Evolutionary conservation across 2,329 filamentous ascomycete genomes (phyloP).

Genomic region (Chrysoporthe deuterocubensis): DNA sequence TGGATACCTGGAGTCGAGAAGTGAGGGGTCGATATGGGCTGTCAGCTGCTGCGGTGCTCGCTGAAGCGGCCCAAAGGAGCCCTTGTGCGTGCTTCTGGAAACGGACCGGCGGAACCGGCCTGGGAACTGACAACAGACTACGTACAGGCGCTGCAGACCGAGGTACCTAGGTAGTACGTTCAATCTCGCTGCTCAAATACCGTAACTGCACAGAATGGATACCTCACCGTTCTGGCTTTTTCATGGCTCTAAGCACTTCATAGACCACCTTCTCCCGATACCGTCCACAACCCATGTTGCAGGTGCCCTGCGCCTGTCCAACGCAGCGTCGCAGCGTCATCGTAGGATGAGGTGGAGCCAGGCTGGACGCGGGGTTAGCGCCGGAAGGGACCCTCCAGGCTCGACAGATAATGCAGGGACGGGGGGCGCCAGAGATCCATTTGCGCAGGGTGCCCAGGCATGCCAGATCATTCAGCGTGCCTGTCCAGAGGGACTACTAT

Average conservation of each 20-base stretch:
- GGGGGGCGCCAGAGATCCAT: neutral
- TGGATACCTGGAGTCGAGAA: neutral
- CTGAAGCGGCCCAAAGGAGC: neutral
- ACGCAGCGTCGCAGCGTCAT: neutral
- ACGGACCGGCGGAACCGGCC: neutral
- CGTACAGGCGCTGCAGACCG: neutral
- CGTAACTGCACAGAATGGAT: neutral
- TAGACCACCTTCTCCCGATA: too few relatives aligned
- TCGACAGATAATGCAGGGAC: neutral
- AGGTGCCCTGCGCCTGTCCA: too few relatives aligned
- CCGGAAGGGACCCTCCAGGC: neutral
- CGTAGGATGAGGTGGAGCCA: neutral
- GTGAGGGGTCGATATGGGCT: neutral
- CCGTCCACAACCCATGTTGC: too few relatives aligned
- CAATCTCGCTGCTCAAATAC: neutral
- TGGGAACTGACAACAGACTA: neutral
- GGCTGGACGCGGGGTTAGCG: neutral
- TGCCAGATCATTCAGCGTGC: neutral
- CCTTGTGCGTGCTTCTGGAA: neutral
- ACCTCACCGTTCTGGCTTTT: too few relatives aligned
- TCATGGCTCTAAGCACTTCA: neutral
- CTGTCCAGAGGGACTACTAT: too few relatives aligned
- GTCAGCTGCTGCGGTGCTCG: too few relatives aligned
- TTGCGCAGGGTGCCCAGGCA: neutral
- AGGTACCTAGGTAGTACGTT: neutral